phyloP scores from a whole-genome alignment of 129 eudicot species.

The Centella asiatica region DNA sequence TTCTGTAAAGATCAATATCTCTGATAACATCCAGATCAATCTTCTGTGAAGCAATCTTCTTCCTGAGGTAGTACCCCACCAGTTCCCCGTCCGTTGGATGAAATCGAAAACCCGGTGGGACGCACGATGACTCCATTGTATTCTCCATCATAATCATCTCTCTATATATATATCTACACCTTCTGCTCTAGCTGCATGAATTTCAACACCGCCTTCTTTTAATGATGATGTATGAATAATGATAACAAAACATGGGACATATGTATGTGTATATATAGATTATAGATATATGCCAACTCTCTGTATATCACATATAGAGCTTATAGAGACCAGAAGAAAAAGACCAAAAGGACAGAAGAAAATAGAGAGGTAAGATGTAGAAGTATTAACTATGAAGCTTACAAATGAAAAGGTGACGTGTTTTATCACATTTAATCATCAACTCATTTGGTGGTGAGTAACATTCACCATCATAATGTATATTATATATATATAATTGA shows the following conservation, averaged over 20 bases:
- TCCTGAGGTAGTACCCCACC: slow-evolving; percentile 69
- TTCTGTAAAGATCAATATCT: slow-evolving; percentile 71
- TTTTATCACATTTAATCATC: slow-evolving; percentile 19
- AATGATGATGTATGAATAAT: slow-evolving; percentile 15
- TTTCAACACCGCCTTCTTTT: slow-evolving; percentile 32
- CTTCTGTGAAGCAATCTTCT: slow-evolving; percentile 71
- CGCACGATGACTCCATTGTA: slow-evolving; percentile 60
- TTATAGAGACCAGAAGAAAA: not conserved
- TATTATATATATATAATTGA: no score
- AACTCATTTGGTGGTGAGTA: slow-evolving; percentile 21
- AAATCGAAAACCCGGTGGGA: slow-evolving; percentile 77
- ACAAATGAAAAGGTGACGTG: slow-evolving; percentile 20
- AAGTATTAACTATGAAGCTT: not conserved
- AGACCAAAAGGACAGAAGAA: not conserved
- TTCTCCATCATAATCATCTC: slow-evolving; percentile 43
- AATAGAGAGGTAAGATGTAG: not conserved
- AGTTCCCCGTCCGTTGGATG: slow-evolving; percentile 85
- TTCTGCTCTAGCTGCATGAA: slow-evolving; percentile 42
- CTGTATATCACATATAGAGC: no score
- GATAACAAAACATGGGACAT: slow-evolving; percentile 16
- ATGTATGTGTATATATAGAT: not conserved
- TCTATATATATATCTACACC: slow-evolving; percentile 4
- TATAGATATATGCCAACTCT: no score
- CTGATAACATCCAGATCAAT: slow-evolving; percentile 81
- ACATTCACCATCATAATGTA: not conserved